phyloP scores from a whole-genome alignment of 495 filamentous ascomycete species.

The Rusavskia elegans region DNA sequence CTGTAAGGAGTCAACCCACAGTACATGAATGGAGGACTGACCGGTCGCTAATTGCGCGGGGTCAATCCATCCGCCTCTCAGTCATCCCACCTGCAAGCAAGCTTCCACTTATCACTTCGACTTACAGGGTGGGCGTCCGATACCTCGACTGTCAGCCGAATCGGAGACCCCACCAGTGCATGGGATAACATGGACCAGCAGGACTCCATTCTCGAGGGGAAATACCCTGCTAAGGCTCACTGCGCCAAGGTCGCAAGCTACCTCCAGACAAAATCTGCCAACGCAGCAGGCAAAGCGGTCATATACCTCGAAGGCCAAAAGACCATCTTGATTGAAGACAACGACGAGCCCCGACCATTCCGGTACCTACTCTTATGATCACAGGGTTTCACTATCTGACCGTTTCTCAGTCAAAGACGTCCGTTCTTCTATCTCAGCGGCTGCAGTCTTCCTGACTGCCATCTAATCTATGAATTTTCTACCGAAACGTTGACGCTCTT shows the following conservation, averaged over 20 bases:
- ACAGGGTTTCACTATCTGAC: neutral
- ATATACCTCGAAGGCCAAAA: slow-evolving; percentile 82
- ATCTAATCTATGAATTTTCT: slow-evolving; percentile 64
- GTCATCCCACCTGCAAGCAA: too few relatives aligned
- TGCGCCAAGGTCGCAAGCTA: slow-evolving; percentile 65
- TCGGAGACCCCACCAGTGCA: too few relatives aligned
- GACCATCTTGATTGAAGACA: slow-evolving; percentile 65
- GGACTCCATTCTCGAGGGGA: slow-evolving; percentile 36
- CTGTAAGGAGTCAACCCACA: too few relatives aligned
- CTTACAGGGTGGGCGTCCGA: too few relatives aligned
- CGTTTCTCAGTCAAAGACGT: slow-evolving; percentile 54
- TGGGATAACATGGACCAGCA: slow-evolving; percentile 1
- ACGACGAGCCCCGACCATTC: slow-evolving; percentile 62
- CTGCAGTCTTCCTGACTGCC: slow-evolving; percentile 66
- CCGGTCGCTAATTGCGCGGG: too few relatives aligned
- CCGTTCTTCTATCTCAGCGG: slow-evolving; percentile 93
- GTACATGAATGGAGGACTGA: too few relatives aligned
- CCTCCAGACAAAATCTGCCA: slow-evolving; percentile 39
- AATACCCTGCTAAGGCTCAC: slow-evolving; percentile 93
- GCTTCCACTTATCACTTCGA: too few relatives aligned
- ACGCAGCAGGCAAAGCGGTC: slow-evolving; percentile 38
- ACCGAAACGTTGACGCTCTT: slow-evolving; percentile 65
- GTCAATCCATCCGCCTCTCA: too few relatives aligned
- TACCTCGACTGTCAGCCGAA: too few relatives aligned
- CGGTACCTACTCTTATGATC: slow-evolving; percentile 17